phyloP scores from a whole-genome alignment of 495 filamentous ascomycete genomes.

The Penicillium bovifimosum region DNA sequence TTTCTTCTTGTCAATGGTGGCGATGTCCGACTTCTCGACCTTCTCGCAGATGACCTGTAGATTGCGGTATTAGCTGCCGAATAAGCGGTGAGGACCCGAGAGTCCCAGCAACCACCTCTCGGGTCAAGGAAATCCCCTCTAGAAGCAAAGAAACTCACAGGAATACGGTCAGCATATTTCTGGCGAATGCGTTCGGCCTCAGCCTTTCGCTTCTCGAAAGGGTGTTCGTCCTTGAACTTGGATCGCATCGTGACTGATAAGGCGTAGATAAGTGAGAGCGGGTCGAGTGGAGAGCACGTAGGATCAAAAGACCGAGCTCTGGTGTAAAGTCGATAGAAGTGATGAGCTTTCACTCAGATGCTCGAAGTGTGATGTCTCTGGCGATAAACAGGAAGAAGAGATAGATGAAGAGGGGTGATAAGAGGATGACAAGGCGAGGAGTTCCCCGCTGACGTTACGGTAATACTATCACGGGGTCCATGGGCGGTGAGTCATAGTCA shows the following conservation, averaged over 20 bases:
- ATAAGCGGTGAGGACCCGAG: constrained; percentile 36
- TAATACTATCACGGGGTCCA: constrained; percentile 29
- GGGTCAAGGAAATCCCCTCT: background rate
- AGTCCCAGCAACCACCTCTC: background rate
- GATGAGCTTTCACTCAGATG: background rate
- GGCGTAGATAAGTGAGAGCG: constrained; percentile 25
- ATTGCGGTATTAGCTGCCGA: constrained; percentile 27
- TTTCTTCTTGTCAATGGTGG: constrained; percentile 99
- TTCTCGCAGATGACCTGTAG: constrained; percentile 97
- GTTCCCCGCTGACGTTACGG: constrained; percentile 30
- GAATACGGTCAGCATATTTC: constrained; percentile 98
- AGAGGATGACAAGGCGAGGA: constrained; percentile 29
- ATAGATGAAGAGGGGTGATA: constrained; percentile 12
- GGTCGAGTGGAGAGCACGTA: constrained; percentile 15
- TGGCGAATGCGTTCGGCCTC: constrained; percentile 98
- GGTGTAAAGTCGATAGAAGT: constrained; percentile 4
- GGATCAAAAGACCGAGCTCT: constrained; percentile 3
- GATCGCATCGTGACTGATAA: constrained; percentile 69
- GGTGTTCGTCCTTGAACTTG: constrained; percentile 99
- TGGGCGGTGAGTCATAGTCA: constrained; percentile 32
- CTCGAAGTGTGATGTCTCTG: constrained; percentile 2
- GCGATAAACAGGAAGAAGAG: constrained; percentile 8
- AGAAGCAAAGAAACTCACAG: constrained; percentile 56
- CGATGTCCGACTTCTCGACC: constrained; percentile 98
- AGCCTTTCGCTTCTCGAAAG: constrained; percentile 98